Conservation (phyloP, 139 green algal genomes). For the Edaphochlamys debaryana region DNA sequence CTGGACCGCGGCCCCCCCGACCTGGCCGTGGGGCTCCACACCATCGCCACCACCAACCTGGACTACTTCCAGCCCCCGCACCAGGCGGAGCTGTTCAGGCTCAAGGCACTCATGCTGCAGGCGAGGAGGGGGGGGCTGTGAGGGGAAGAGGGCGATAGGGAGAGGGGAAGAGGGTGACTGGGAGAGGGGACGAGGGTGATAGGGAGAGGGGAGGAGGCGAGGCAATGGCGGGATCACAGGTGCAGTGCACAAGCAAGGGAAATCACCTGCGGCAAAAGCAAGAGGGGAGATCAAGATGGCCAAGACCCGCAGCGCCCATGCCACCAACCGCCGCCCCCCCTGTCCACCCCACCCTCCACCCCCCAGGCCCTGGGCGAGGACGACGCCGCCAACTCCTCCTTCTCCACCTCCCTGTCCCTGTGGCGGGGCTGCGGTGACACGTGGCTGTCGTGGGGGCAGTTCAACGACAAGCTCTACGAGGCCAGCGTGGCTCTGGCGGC, state of each 20-base stretch:
- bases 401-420: slow-evolving; percentile 85
- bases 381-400: slow-evolving; percentile 73
- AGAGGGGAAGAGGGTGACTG: not conserved
- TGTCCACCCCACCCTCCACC: not conserved
- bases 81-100: slow-evolving; percentile 93
- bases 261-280: too few species aligned
- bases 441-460: slow-evolving; percentile 93
- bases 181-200: too few species aligned
- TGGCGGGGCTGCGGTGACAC: slow-evolving; percentile 79
- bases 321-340: too few species aligned
- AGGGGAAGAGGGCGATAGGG: not conserved
- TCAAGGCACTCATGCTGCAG: slow-evolving; percentile 59
- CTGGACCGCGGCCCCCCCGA: slow-evolving; percentile 50
- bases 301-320: too few species aligned
- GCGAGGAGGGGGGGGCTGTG: not conserved
- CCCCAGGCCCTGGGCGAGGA: slow-evolving; percentile 49
- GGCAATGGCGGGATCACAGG: too few species aligned
- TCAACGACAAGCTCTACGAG: slow-evolving; percentile 86
- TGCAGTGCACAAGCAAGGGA: too few species aligned
- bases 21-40: slow-evolving; percentile 81
- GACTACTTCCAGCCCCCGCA: slow-evolving; percentile 92
- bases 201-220: not conserved
- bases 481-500: not conserved
- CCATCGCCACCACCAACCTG: slow-evolving; percentile 94
- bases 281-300: too few species aligned